Base-by-base conservation (phyloP, 2,329 filamentous ascomycete species). In the Sclerotinia minor region DNA sequence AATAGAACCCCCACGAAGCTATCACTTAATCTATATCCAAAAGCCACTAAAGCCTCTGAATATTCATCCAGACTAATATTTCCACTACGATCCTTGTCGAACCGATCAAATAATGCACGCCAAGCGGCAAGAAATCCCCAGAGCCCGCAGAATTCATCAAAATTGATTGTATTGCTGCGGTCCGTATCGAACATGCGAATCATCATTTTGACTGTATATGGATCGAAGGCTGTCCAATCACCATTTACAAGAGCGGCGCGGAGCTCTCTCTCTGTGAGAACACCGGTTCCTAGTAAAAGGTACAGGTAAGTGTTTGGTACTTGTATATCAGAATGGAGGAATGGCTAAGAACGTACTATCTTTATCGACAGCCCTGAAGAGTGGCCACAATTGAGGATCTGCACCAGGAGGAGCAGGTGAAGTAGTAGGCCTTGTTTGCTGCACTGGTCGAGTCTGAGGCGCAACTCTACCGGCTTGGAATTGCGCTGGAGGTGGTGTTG, bases 151-250 rank as follows among this genome's bases (percentile, higher is more conserved):
- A 99, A 99, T 80, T 98, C 95, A 72, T 95, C 89, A 79, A 97
- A 98, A 70, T 91, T 93, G 78, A 99, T 96, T 19, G 90, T 91
- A 64, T 94, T 93, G 70, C 87, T 91, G 74, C 92, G 90, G 80
- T 97, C 92, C 68, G 90, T 92, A 81, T 98, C 94, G 80, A 99
- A 99, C 95, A 99, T 98, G 77, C 94, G 91, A 73, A 99, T 97
- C 94, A 99, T 97, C 92, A 98, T 97, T 76, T 90, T 90, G 72
- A 98, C 94, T 1, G 95, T 99, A 75, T 97, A 91, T 5, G 89
- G 85, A 79, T 99, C 94, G 78, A 99, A 99, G 5, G 92, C 87
- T 1, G 92, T 92, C 87, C 92, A 97, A 83, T 99, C 95, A 67
- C 94, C 94, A 77, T 99, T 99, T 69, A 98, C 94, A 7, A 99